phyloP scores from a whole-genome alignment of 2,329 filamentous ascomycete species.

The Ascochyta clinopodiicola region DNA sequence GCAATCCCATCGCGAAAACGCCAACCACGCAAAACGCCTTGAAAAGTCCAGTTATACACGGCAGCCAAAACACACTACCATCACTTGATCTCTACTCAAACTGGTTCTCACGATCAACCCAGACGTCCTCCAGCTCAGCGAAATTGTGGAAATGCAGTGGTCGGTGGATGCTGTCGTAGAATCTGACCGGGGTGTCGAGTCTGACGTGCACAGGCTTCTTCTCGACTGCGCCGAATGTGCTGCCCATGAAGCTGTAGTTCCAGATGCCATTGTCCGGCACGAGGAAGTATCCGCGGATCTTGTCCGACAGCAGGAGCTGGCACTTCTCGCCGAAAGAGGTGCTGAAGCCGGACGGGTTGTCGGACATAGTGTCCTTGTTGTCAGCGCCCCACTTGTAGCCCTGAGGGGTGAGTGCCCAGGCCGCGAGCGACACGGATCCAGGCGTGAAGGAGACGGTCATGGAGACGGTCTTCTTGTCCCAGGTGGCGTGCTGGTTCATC shows the following conservation, averaged over 20 bases:
- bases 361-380: slow-evolving; percentile 90
- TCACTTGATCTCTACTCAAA: slow-evolving; percentile 71
- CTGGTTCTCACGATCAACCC: slow-evolving; percentile 90
- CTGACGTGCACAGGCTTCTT: slow-evolving; percentile 92
- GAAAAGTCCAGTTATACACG: slow-evolving; percentile 7
- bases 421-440: slow-evolving; percentile 90
- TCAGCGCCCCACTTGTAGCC: slow-evolving; percentile 98
- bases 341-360: slow-evolving; percentile 92
- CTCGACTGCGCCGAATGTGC: slow-evolving; percentile 82
- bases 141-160: slow-evolving; percentile 97
- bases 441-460: slow-evolving; percentile 97
- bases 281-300: slow-evolving; percentile 94
- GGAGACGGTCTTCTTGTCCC: slow-evolving; percentile 91
- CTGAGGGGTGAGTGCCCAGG: slow-evolving; percentile 88
- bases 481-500: slow-evolving; percentile 79
- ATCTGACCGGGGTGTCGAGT: slow-evolving; percentile 85
- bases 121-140: slow-evolving; percentile 94
- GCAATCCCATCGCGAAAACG: slow-evolving; percentile 19
- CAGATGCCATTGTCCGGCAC: slow-evolving; percentile 88
- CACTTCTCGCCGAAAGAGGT: slow-evolving; percentile 94
- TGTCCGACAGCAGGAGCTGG: slow-evolving; percentile 89
- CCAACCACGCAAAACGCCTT: slow-evolving; percentile 20
- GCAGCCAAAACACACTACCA: neutral
- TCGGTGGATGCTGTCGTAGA: slow-evolving; percentile 91
- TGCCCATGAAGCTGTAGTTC: slow-evolving; percentile 99